Evolutionary conservation across 2,329 filamentous ascomycete species (phyloP).

Genomic region (Penicillium brasilianum): DNA sequence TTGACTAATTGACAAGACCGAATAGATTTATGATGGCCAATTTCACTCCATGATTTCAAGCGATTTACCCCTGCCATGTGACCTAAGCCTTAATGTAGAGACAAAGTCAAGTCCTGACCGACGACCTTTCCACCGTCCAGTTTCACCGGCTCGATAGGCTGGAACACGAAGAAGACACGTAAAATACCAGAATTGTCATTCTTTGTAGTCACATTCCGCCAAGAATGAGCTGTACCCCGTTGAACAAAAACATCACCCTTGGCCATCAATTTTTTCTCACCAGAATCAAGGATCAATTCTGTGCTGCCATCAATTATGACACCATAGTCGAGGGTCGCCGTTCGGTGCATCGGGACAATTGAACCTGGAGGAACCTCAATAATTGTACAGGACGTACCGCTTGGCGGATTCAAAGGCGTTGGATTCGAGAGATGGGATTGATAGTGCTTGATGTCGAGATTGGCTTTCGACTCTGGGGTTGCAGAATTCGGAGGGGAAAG

Average conservation of each 20-base stretch:
- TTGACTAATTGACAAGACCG: too few species aligned
- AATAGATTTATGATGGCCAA: too few species aligned
- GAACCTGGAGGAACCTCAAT: conserved; percentile 20
- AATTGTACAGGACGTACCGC: conserved; percentile 19
- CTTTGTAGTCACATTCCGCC: conserved; percentile 39
- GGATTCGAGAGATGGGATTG: conserved; percentile 13
- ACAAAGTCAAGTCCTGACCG: conserved; percentile 17
- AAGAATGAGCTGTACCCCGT: conserved; percentile 47
- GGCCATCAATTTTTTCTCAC: conserved; percentile 50
- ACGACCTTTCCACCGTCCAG: conserved; percentile 15
- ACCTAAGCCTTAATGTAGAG: conserved; percentile 6
- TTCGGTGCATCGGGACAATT: conserved; percentile 53
- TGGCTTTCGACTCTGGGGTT: conserved; percentile 19
- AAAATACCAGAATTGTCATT: conserved; percentile 16
- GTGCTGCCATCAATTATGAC: conserved; percentile 57
- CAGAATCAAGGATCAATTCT: conserved; percentile 55
- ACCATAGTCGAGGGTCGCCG: conserved; percentile 57
- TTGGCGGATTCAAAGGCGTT: conserved; percentile 19
- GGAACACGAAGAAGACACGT: conserved; percentile 22
- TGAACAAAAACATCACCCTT: conserved; percentile 59
- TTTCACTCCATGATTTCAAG: too few species aligned
- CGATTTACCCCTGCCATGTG: too few species aligned
- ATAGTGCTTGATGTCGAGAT: conserved; percentile 23
- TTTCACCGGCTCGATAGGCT: conserved; percentile 17
- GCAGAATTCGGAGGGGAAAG: conserved; percentile 20